A percentile compares a stretch with the other conserved stretches of the same genome.
Evolutionary conservation across 305 asterid genomes (phyloP).

Genomic region (Rubia balearica): DNA sequence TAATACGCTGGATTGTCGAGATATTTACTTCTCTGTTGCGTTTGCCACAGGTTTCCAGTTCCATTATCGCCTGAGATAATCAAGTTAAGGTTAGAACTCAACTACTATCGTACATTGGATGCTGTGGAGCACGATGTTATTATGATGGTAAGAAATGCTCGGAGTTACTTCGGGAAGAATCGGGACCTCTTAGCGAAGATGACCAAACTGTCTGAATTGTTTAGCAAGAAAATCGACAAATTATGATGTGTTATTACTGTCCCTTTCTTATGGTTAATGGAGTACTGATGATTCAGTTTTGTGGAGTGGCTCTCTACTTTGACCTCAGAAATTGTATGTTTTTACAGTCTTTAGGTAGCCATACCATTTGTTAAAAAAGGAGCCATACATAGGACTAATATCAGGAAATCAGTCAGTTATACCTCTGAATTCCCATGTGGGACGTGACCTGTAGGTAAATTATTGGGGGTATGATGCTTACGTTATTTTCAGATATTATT

Average conservation of each 20-base stretch:
- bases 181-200: slow-evolving; percentile 47
- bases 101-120: slow-evolving; percentile 57
- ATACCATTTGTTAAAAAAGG: not conserved
- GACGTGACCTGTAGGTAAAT: not conserved
- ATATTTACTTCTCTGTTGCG: not conserved
- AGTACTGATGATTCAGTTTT: slow-evolving; percentile 17
- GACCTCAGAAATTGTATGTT: not conserved
- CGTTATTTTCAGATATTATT: too few relatives aligned
- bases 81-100: slow-evolving; percentile 51
- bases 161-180: slow-evolving; percentile 46
- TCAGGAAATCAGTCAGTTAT: not conserved
- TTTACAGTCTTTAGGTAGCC: not conserved
- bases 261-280: not conserved
- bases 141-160: slow-evolving; percentile 58
- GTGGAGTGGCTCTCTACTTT: slow-evolving; percentile 7
- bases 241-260: slow-evolving; percentile 18
- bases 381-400: not conserved
- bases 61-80: slow-evolving; percentile 69
- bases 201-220: slow-evolving; percentile 46
- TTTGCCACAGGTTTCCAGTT: slow-evolving; percentile 71
- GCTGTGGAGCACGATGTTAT: slow-evolving; percentile 58
- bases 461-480: too few relatives aligned
- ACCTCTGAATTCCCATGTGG: not conserved
- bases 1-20: not conserved
- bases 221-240: slow-evolving; percentile 28